Evolutionary conservation across 1,284 basidiomycete species (phyloP), one percentile per base, ranked within the genome.

Genomic region (Schizopora paradoxa): DNA sequence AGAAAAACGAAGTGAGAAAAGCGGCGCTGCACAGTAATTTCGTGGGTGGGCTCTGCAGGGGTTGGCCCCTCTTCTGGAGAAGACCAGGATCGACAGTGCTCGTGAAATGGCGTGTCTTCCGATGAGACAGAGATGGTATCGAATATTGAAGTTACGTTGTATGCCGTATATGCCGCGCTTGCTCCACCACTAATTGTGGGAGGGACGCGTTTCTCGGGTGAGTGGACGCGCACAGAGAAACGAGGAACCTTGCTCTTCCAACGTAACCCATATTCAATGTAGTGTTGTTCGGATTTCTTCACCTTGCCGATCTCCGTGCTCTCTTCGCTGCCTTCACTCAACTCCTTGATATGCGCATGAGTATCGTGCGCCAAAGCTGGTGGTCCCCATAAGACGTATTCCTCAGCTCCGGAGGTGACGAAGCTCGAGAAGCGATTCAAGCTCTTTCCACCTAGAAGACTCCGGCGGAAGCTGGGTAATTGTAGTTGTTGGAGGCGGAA

Each of bases 1-100:
- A 92, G 70, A 49, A 83, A 74, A 16, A 84, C 79, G 55, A 93
- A 93, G 51, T 92, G 86, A 1, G 86, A 90, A 65, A 87, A 93
- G 7, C 90, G 79, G 11, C 91, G 72, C 18, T 82, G 70, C 18
- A 91, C 89, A 0, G 82, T 87, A 45, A 88, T 43, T 4, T 19
- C 38, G 6, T 48, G 41, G 2, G 35, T 37, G 19, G 41, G 14
- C 23, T 4, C 6, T 7, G 11, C 6, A 18, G 13, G 23, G 14
- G 16, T 16, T 11, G 21, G 8, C n/a, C 13, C 19, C 6, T 5
- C 10, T 10, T 19, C 14, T 1, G 35, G 8, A 31, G 8, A 10
- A 10, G 28, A 31, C 14, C 10, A 10, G 28, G 8, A 4, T 23
- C 37, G 19, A 23, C 37, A 18, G 19, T n/a, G n/a, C n/a, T n/a